Base-by-base conservation (phyloP, 345 rosid genomes). In the Corchorus capsularis region DNA sequence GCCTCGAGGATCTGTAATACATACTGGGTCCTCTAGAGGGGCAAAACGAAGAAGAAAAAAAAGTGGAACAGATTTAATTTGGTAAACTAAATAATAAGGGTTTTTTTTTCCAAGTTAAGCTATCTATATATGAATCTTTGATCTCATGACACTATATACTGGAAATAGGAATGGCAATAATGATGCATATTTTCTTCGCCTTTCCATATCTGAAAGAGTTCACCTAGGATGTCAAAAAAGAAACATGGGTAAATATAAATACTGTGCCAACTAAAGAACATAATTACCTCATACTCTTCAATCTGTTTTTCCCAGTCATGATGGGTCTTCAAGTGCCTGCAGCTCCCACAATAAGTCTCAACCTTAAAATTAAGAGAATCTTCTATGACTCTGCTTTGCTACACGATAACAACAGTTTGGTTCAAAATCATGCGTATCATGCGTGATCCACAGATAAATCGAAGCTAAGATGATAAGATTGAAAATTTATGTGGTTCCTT, bases 311-410 rank as follows among this genome's bases (percentile, higher is more conserved):
- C 92, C 99, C 98, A 93, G n/a, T 87, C 92, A 68, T 72, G 77
- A 76, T 82, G 93, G 75, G 47, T 87, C 80, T 79, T 87, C 85
- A 85, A 74, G 73, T 80, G 82, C 78, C 83, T 86, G 66, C 82
- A 79, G 69, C 85, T 91, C 57, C 98, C 97, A 71, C 86, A 88
- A 71, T 84, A 86, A 72, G 75, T 78, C 69, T 88, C 92, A 45
- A 95, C 99, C 83, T 89, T 95, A 77, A 93, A 87, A 80, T 87
- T 84, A 59, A 78, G 72, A 66, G 97, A 87, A 63, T 87, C 87
- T 72, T 88, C 92, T 68, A 95, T 89, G 76, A 93, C 99, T 82
- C 78, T 83, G 45, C 96, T 93, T 95, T 95, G 99, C 99, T 95
- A 76, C 81, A 84, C 78, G 47, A 75, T 19, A 63, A 79, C 19